Base-by-base conservation (phyloP, 306 rosid species). In the Rosa lucieae region DNA sequence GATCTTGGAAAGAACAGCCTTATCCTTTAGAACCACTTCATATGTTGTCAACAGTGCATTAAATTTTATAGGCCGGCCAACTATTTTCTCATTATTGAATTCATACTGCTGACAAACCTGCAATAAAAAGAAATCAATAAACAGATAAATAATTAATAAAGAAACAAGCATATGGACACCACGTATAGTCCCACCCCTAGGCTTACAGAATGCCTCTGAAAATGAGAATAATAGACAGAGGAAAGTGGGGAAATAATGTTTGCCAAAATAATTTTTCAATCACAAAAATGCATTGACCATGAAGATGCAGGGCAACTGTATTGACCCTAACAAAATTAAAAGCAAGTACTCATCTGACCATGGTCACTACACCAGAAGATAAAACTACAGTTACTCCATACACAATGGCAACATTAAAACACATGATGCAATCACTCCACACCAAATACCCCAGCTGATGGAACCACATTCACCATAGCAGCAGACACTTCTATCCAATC, bases 91-190 rank as follows among this genome's bases (percentile, higher is more conserved):
- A 82, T 92, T 88, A 83, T 82, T 83, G 85, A 96, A 93, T 88
- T 96, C 99, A 78, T 88, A 89, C 78, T 90, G 99, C 87, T 96
- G 97, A 89, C 99, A 96, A 86, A 96, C 99, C 99, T 96, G 89
- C 82, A 81, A 78, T 18, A 73, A 79, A 70, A 78, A 66, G 21
- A 61, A 39, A 69, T 52, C 23, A 15, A 15, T 26, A 32, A 37
- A 82, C 61, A 53, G 11, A 65, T 55, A 14, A 78, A 52, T 21
- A 37, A 12, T 67, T 40, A 40, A 43, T 29, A 52, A 46, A 76
- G 70, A 44, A 52, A 11, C 20, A 44, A 14, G 15, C 40, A 26
- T 23, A 70, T 23, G n/a, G 73, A 14, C 42, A 47, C 43, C 59
- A 0, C 15, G 0, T 47, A 47, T 48, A 26, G 43, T 37, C 13